These are phyloP conservation scores for Penicillium sp. DNA, from an alignment of 2,329 filamentous ascomycete genomes.

Conservation along the genomic window DNA sequence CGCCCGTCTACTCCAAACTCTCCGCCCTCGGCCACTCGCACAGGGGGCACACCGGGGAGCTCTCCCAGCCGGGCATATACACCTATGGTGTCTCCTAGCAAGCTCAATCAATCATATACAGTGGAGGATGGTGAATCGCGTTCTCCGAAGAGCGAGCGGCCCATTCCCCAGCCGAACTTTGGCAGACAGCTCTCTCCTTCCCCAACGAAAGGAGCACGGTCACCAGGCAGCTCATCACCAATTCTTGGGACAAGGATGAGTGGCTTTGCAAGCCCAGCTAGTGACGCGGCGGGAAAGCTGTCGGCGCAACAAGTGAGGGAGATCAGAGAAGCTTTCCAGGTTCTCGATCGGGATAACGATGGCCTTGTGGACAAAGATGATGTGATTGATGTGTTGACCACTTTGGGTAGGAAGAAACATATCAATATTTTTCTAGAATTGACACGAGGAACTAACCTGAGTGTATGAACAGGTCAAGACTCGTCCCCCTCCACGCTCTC, in stretches of 20 bases:
- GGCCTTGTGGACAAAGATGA: conserved; percentile 79
- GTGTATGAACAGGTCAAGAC: conserved; percentile 61
- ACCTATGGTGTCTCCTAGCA: conserved; percentile 47
- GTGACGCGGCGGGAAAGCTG: conserved; percentile 50
- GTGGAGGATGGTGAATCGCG: conserved; percentile 41
- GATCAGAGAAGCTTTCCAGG: conserved; percentile 88
- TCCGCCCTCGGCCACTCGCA: conserved; percentile 52
- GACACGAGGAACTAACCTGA: background rate
- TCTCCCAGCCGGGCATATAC: conserved; percentile 43
- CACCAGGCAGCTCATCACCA: conserved; percentile 29
- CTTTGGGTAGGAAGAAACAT: conserved; percentile 61
- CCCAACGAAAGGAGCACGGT: conserved; percentile 37
- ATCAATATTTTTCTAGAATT: background rate
- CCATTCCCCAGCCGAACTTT: conserved; percentile 36
- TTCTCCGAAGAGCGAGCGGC: conserved; percentile 26
- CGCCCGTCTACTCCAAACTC: conserved; percentile 62
- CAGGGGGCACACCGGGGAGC: conserved; percentile 50
- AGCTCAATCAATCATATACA: conserved; percentile 48
- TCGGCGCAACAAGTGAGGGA: conserved; percentile 80
- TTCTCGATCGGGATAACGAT: conserved; percentile 85
- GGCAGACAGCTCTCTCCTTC: conserved; percentile 40
- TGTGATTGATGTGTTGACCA: conserved; percentile 80
- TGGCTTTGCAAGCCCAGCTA: conserved; percentile 24
- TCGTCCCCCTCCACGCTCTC: conserved; percentile 68
- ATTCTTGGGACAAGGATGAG: conserved; percentile 27